Percentiles rank a stretch among this genome's conserved stretches.
Evolutionary conservation across 129 eudicot genomes (phyloP).

Genomic region (carrot (Daucus carota)): DH1_v3.0 NC_030383.2:61153501-61154000

Average conservation of each 20-base stretch:
- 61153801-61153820: neutral
- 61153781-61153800: neutral
- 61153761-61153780: neutral
- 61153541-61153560: neutral
- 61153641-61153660: neutral
- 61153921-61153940: slow-evolving; percentile 2
- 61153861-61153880: neutral
- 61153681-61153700: neutral
- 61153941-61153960: slow-evolving; percentile 21
- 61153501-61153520: neutral
- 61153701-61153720: too few relatives aligned
- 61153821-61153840: neutral
- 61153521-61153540: slow-evolving; percentile 3
- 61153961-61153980: slow-evolving; percentile 15
- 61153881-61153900: neutral
- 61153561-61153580: neutral
- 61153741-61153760: neutral
- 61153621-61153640: neutral
- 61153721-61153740: neutral
- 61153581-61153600: neutral
- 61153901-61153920: neutral
- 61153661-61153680: neutral
- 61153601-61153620: neutral
- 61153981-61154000: slow-evolving; percentile 12
- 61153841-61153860: neutral